Evolutionary conservation across 306 rosid genomes (phyloP).

Genomic region (Acmispon strigosus): DNA sequence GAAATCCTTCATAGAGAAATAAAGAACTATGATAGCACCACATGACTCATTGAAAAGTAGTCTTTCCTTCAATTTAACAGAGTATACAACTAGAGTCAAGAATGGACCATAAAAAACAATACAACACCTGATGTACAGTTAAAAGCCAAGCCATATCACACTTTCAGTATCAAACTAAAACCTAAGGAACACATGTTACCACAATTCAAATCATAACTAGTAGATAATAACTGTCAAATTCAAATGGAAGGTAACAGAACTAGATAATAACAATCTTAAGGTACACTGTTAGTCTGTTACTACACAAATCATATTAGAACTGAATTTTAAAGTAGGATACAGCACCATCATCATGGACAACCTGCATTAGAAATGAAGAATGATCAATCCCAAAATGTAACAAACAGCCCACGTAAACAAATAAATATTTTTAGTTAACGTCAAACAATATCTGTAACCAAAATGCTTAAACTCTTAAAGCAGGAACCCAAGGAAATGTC

Average conservation of each 20-base stretch:
- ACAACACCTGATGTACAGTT: neutral
- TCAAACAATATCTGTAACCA: neutral
- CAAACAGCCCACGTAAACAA: neutral
- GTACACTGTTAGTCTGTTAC: neutral
- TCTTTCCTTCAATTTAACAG: neutral
- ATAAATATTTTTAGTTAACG: neutral
- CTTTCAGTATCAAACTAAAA: neutral
- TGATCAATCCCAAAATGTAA: constrained; percentile 9
- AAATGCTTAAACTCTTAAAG: neutral
- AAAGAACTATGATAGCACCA: neutral
- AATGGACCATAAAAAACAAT: neutral
- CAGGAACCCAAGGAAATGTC: neutral
- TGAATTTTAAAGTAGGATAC: constrained; percentile 54
- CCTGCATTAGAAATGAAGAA: constrained; percentile 54
- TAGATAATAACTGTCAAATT: neutral
- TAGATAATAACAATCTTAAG: neutral
- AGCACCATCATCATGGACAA: constrained; percentile 86
- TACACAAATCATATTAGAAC: constrained; percentile 15
- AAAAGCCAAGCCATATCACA: neutral
- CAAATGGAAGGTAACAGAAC: neutral
- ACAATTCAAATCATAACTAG: neutral
- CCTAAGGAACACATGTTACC: neutral
- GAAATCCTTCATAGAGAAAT: neutral
- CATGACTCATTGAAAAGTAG: neutral
- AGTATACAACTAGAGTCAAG: neutral